These are phyloP conservation scores for Exophiala sp. DNA, from an alignment of 2,329 filamentous ascomycete species.

Conservation along the genomic window DNA sequence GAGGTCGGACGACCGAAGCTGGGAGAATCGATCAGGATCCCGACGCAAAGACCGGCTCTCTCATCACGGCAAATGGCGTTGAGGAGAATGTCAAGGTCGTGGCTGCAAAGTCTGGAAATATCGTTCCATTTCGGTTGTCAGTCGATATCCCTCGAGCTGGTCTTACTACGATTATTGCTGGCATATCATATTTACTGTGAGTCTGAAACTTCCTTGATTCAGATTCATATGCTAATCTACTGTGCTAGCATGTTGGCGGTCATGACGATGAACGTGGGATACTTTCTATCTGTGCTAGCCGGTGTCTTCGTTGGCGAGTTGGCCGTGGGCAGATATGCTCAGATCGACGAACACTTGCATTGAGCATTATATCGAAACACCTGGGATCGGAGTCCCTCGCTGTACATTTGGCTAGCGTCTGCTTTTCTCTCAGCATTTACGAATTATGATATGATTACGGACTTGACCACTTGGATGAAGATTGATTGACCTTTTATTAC, in stretches of 20 bases:
- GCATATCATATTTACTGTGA: conserved; percentile 80
- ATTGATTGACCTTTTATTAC: not conserved
- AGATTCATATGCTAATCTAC: conserved; percentile 4
- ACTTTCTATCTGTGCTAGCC: conserved; percentile 74
- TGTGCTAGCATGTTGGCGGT: conserved; percentile 76
- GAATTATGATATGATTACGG: conserved; percentile 28
- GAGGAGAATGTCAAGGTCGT: conserved; percentile 79
- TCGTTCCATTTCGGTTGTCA: conserved; percentile 73
- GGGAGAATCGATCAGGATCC: conserved; percentile 58
- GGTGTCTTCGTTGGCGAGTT: conserved; percentile 85
- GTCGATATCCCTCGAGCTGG: conserved; percentile 72
- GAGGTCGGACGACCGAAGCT: conserved; percentile 58
- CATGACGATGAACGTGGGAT: conserved; percentile 85
- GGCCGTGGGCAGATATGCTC: conserved; percentile 66
- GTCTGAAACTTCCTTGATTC: conserved; percentile 37
- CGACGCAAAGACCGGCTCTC: conserved; percentile 61
- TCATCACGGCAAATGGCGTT: conserved; percentile 70
- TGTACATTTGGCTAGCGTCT: not conserved
- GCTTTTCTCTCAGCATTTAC: conserved; percentile 34
- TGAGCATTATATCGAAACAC: not conserved
- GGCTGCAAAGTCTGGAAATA: conserved; percentile 47
- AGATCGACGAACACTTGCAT: conserved; percentile 48
- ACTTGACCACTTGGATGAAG: not conserved
- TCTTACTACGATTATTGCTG: conserved; percentile 69
- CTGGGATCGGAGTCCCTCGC: too few species aligned